Evolutionary conservation across 2,329 filamentous ascomycete species (phyloP).

Genomic region (Microascus cirrosus): DNA sequence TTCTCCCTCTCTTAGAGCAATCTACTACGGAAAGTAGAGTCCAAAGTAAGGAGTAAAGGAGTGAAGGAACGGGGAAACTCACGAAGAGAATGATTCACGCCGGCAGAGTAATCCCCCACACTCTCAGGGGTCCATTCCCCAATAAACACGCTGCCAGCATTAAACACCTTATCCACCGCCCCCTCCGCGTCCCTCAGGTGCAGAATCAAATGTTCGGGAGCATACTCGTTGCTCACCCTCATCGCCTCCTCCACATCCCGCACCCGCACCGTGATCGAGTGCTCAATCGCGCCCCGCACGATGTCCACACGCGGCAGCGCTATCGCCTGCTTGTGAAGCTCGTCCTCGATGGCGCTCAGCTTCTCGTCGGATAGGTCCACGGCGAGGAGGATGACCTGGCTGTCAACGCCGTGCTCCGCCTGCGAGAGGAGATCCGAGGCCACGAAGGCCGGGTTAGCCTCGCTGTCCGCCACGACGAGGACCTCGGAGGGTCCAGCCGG

Average conservation of each 20-base stretch:
- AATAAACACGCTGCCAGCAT: conserved; percentile 92
- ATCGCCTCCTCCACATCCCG: conserved; percentile 62
- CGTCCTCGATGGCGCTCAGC: conserved; percentile 77
- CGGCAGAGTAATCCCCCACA: conserved; percentile 94
- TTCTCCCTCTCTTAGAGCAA: neutral
- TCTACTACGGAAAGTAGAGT: neutral
- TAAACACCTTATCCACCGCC: conserved; percentile 69
- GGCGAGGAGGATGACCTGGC: conserved; percentile 85
- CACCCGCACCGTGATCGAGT: conserved; percentile 80
- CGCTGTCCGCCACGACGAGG: conserved; percentile 83
- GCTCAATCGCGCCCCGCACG: conserved; percentile 77
- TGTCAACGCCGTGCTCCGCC: conserved; percentile 93
- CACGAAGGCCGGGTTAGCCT: conserved; percentile 86
- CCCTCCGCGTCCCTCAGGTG: conserved; percentile 70
- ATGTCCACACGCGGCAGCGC: conserved; percentile 87
- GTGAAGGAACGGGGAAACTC: conserved; percentile 33
- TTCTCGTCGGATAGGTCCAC: conserved; percentile 65
- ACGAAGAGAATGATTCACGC: conserved; percentile 96
- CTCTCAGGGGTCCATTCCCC: conserved; percentile 95
- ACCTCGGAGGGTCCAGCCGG: conserved; percentile 94
- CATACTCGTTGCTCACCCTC: conserved; percentile 82
- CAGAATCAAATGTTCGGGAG: conserved; percentile 91
- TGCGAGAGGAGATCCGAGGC: conserved; percentile 91
- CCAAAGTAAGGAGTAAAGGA: neutral
- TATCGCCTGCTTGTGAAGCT: conserved; percentile 78